These are phyloP conservation scores for Sphenostylis stenocarpa DNA, from an alignment of 306 rosid species.

Conservation along the genomic window DNA sequence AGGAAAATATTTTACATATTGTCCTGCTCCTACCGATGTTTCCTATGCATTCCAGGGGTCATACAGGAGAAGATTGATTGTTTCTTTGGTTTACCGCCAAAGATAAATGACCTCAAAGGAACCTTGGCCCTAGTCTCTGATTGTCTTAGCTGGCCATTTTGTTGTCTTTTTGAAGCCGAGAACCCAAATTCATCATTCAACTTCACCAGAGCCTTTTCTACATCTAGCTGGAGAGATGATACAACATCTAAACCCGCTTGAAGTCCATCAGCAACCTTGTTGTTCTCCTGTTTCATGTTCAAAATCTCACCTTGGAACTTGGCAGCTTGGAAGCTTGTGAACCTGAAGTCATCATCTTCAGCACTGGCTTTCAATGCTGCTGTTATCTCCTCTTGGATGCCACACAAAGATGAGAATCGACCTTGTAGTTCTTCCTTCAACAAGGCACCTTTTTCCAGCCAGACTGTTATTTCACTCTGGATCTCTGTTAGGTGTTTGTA, in stretches of 20 bases:
- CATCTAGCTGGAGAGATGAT: constrained; percentile 55
- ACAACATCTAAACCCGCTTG: constrained; percentile 75
- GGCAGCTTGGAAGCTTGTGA: constrained; percentile 96
- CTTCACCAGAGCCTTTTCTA: constrained; percentile 60
- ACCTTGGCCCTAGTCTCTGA: constrained; percentile 53
- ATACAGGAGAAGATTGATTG: constrained; percentile 74
- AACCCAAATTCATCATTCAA: constrained; percentile 67
- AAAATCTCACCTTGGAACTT: constrained; percentile 95
- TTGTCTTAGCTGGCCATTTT: constrained; percentile 41
- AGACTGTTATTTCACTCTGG: constrained; percentile 65
- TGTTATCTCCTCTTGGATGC: constrained; percentile 81
- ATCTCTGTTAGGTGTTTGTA: constrained; percentile 84
- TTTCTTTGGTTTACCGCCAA: constrained; percentile 73
- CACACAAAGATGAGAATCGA: constrained; percentile 75
- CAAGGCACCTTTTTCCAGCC: constrained; percentile 56
- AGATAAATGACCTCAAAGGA: constrained; percentile 87
- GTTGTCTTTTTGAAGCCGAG: constrained; percentile 57
- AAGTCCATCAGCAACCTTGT: constrained; percentile 83
- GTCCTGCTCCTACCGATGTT: constrained; percentile 44
- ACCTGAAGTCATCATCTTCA: constrained; percentile 80
- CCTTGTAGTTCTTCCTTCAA: constrained; percentile 69
- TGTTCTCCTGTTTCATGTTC: constrained; percentile 96
- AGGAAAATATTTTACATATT: constrained; percentile 32
- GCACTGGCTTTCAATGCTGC: constrained; percentile 81
- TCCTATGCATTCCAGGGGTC: constrained; percentile 69